A percentile compares a stretch with the other conserved stretches of the same genome.
Evolutionary conservation across 495 filamentous ascomycete species (phyloP).

Genomic region (Annulohypoxylon moriforme): DNA sequence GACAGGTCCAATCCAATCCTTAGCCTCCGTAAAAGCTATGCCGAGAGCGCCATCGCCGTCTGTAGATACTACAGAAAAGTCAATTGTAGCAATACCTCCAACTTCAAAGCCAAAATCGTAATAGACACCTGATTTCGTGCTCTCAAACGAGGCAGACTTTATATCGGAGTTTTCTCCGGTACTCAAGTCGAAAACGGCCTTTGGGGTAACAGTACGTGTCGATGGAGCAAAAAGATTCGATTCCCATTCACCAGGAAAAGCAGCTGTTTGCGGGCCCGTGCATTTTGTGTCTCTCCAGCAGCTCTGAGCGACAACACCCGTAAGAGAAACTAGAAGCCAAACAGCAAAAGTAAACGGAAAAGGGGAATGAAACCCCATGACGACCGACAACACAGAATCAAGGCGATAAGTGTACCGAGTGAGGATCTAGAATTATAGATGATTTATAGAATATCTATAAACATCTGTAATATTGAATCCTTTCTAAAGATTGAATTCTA

Average conservation of each 20-base stretch:
- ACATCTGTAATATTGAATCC: constrained; percentile 19
- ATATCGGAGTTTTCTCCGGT: constrained; percentile 47
- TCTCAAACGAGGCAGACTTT: constrained; percentile 49
- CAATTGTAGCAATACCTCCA: constrained; percentile 65
- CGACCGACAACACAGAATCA: constrained; percentile 13
- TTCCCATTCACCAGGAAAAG: constrained; percentile 72
- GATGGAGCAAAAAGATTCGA: constrained; percentile 68
- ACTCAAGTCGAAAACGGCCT: constrained; percentile 55
- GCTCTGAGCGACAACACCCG: constrained; percentile 43
- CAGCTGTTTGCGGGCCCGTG: constrained; percentile 59
- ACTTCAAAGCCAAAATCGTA: constrained; percentile 71
- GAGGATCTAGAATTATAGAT: neutral
- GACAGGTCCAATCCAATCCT: constrained; percentile 70
- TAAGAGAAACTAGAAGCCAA: constrained; percentile 11
- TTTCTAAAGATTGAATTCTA: constrained; percentile 10
- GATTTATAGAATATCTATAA: neutral
- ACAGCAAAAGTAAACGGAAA: constrained; percentile 1
- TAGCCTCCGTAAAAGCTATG: constrained; percentile 71
- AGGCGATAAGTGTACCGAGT: neutral
- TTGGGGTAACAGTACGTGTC: constrained; percentile 64
- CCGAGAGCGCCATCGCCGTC: constrained; percentile 62
- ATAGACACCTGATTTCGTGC: constrained; percentile 62
- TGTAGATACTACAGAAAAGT: constrained; percentile 53
- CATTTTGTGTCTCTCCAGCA: constrained; percentile 71
- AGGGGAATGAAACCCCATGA: constrained; percentile 30